Base-by-base conservation (phyloP, 441 rosid genomes). In the Euphorbia corollata region DNA sequence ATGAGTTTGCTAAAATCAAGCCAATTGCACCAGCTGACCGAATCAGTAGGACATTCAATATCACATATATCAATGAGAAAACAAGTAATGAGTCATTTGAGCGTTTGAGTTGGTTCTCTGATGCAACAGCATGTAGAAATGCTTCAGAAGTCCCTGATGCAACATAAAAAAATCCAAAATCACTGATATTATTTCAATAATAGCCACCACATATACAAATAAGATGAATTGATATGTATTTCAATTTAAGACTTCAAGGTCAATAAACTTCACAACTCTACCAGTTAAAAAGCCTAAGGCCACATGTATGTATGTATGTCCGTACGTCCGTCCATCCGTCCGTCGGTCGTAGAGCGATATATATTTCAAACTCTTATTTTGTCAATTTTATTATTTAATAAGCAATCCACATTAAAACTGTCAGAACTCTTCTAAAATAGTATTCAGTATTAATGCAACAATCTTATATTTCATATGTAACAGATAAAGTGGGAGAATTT, bases 71-170 rank as follows among this genome's bases (percentile, higher is more conserved):
- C 65, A 79, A 48, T 55, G 99, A 91, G 81, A 91, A 89, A 56
- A 83, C 78, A 71, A 91, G 89, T 80, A 91, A 76, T 32, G 73
- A 80, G 75, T 86, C 88, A 78, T 93, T 93, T 68, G 96, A 88
- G 51, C 82, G 90, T 75, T 83, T 84, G 47, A 93, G 83, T 69
- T 93, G 85, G 56, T 72, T 77, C 81, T 93, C 97, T 60, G 84
- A 77, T 66, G 96, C 97, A 70, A 93, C 88, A 63, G 96, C 96
- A 73, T 91, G 97, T 63, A 93, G 78, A 84, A 93, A 93, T 56
- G 96, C 92, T 77, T 93, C 99, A 27, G 99, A 90, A 68, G 96
- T 91, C 69, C 99, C 99, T 93, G 87, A 70, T 32, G 63, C 56
- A 79, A 68, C 41, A 70, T 53, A n/a, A n/a, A n/a, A 10, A 45